Conservation (phyloP, 208 protist genomes). For the Angomonas ambiguus region DNA sequence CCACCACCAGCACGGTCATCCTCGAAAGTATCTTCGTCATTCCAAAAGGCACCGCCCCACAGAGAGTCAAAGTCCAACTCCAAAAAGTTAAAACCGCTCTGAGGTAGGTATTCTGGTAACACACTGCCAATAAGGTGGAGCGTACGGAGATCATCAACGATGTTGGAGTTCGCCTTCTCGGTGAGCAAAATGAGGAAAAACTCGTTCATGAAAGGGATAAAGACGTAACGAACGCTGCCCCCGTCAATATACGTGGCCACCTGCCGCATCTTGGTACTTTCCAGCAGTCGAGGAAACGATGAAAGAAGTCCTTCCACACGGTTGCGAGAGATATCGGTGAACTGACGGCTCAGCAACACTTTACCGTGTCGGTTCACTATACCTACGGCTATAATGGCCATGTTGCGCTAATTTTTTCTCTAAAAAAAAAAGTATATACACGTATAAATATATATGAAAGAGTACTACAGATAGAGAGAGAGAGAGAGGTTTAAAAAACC, state of each 20-base stretch:
- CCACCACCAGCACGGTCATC: not conserved
- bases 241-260: constrained; percentile 98
- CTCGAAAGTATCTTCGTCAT: not conserved
- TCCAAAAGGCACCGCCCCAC: not conserved
- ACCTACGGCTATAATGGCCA: constrained; percentile 80
- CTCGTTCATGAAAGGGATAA: constrained; percentile 96
- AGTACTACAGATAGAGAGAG: constrained; percentile 1
- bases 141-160: constrained; percentile 97
- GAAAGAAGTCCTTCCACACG: constrained; percentile 96
- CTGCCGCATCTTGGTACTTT: constrained; percentile 53
- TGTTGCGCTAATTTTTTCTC: constrained; percentile 19
- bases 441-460: constrained; percentile 4
- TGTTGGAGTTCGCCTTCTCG: constrained; percentile 93
- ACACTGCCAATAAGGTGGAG: constrained; percentile 91
- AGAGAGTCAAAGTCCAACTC: not conserved
- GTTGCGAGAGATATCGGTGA: constrained; percentile 94
- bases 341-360: constrained; percentile 94
- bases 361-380: constrained; percentile 77
- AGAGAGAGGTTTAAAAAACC: constrained; percentile 10
- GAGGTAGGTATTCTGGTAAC: constrained; percentile 61
- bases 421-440: constrained; percentile 1
- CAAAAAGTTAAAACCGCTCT: not conserved
- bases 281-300: constrained; percentile 96
- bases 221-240: constrained; percentile 95
- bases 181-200: constrained; percentile 95